These are phyloP conservation scores for Hyaloscypha bicolor DNA, from an alignment of 495 filamentous ascomycete species.

Conservation along the genomic window DNA sequence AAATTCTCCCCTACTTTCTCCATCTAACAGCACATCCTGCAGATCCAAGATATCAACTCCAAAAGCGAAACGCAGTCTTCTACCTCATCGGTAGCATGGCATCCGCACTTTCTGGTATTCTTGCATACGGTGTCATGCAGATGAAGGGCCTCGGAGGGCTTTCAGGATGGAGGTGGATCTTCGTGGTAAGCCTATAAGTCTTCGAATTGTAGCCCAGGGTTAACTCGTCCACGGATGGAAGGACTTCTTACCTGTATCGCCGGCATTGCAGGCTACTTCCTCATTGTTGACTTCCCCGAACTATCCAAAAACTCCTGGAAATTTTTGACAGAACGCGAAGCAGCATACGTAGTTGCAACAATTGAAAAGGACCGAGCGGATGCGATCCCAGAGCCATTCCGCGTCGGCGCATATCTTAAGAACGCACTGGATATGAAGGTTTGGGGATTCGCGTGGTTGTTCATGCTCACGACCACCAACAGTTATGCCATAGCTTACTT, in stretches of 20 bases:
- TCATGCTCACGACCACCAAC: conserved; percentile 38
- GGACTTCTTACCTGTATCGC: conserved; percentile 67
- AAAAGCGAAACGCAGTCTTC: conserved; percentile 65
- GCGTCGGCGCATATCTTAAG: conserved; percentile 48
- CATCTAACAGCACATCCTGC: neutral
- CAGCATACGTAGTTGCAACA: conserved; percentile 57
- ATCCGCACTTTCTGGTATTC: conserved; percentile 61
- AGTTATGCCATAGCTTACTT: conserved; percentile 70
- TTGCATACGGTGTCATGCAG: conserved; percentile 67
- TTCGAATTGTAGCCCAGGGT: conserved; percentile 37
- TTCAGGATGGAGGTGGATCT: conserved; percentile 64
- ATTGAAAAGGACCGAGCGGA: conserved; percentile 64
- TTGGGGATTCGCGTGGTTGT: conserved; percentile 48
- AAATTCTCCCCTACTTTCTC: neutral
- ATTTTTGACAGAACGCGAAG: conserved; percentile 55
- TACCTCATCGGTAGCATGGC: conserved; percentile 66
- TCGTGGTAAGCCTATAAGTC: conserved; percentile 25
- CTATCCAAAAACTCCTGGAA: conserved; percentile 52
- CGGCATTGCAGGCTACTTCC: conserved; percentile 50
- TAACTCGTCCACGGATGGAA: conserved; percentile 52
- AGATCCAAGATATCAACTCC: conserved; percentile 62
- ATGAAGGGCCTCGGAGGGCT: conserved; percentile 49
- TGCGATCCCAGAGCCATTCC: conserved; percentile 51
- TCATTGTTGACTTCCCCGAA: conserved; percentile 63
- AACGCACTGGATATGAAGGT: conserved; percentile 58